Evolutionary conservation across 2,329 filamentous ascomycete genomes (phyloP), one percentile per base, ranked within the genome.

Genomic region (Scedosporium minutisporum): DNA sequence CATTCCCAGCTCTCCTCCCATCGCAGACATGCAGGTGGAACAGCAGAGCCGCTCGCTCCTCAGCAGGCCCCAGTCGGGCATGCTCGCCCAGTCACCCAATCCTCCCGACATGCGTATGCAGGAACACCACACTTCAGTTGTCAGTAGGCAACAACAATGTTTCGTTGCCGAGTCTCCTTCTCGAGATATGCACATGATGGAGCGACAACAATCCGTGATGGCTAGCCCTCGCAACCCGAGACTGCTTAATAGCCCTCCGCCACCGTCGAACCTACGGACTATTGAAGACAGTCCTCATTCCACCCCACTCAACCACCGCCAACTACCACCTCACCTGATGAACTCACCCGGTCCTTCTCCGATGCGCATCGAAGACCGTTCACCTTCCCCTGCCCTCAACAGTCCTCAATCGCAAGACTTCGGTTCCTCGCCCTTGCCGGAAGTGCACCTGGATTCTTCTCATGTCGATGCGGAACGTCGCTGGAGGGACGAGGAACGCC

Each of bases 401-500:
- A 51, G n/a, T 3, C 23, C 23, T 16, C 60, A 60, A 46, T 60
- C 27, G 4, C 59, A n/a, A 16, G 57, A 7, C 18, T 62, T 55
- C 10, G 61, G 33, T 1, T 64, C 64, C 3, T 62, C 69, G 9
- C 66, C 66, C 2, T 53, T 61, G 7, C 65, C 66, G 7, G 65
- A 69, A 1, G 57, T 53, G 41, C 51, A 61, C 5, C 62, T 61
- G 44, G 64, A 65, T 55, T 62, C 38, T 38, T 63, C 63, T 53
- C 66, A 33, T 25, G 62, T 58, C 9, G 68, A 68, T 9, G 71
- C 73, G n/a, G 72, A 75, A 25, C 76, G 74, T 9, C 74, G 74
- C 2, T 70, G 70, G 10, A 72, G 72, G 2, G 81, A 84, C 1
- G 80, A 82, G 64, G 80, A 81, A 60, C 76, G 81, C 2, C 71